Evolutionary conservation across 352 stramenopile genomes (phyloP).

Genomic region (Phytopythium boreale): DNA sequence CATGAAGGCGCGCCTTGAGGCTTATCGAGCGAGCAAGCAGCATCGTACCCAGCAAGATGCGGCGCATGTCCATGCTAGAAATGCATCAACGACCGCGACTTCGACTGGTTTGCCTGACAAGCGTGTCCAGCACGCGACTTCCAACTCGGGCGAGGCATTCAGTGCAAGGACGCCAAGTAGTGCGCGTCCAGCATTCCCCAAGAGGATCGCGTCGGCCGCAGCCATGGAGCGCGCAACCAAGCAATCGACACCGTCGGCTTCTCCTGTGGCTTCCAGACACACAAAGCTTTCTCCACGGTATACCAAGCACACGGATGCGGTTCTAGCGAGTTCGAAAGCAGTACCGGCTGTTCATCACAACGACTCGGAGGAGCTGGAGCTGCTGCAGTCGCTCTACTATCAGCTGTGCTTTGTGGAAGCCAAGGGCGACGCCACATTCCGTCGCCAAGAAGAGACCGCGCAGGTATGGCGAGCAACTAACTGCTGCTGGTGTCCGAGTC

Average conservation of each 20-base stretch:
- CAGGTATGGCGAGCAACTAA: conserved; percentile 23
- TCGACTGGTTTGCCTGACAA: neutral
- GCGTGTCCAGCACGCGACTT: neutral
- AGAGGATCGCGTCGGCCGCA: conserved; percentile 11
- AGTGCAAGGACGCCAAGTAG: neutral
- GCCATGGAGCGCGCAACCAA: conserved; percentile 9
- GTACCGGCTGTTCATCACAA: neutral
- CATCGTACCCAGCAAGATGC: conserved; percentile 3
- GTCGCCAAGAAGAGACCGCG: conserved; percentile 37
- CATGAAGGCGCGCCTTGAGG: conserved; percentile 36
- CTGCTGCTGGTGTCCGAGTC: neutral
- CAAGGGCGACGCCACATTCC: conserved; percentile 31
- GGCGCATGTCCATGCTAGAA: neutral
- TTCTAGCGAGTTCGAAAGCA: neutral
- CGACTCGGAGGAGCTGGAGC: conserved; percentile 37
- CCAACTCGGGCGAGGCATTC: neutral
- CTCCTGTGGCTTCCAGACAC: neutral
- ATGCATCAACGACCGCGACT: too few relatives aligned
- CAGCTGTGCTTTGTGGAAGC: conserved; percentile 51
- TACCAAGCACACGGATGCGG: neutral
- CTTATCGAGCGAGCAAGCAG: conserved; percentile 41
- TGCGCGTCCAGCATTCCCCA: conserved; percentile 15
- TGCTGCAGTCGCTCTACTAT: conserved; percentile 46
- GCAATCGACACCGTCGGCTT: neutral
- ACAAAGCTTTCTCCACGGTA: neutral